These are phyloP conservation scores for Phylloporus rhodoxanthus DNA, from an alignment of 768 basidiomycete species.

Conservation along the genomic window DNA sequence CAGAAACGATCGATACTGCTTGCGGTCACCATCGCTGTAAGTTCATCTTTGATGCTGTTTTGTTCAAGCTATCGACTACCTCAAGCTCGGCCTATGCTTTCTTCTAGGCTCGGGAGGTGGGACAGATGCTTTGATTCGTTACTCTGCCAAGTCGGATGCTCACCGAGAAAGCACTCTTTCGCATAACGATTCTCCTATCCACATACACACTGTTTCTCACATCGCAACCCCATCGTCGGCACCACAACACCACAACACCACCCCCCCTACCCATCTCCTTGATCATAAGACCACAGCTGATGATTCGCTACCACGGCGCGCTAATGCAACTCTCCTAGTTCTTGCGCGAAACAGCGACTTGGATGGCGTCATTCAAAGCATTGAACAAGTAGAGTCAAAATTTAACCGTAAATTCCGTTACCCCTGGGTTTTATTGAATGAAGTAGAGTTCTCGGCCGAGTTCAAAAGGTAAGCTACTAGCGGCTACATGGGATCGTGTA, in stretches of 20 bases:
- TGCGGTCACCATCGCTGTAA: conserved; percentile 23
- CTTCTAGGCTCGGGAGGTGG: conserved; percentile 13
- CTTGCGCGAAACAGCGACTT: conserved; percentile 48
- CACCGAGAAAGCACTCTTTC: not conserved
- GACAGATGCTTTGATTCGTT: not conserved
- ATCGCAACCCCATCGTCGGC: not conserved
- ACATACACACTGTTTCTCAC: not conserved
- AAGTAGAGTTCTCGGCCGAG: conserved; percentile 48
- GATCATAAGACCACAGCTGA: not conserved
- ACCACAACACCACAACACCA: not conserved
- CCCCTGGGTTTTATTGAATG: conserved; percentile 62
- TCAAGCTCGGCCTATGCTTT: conserved; percentile 19
- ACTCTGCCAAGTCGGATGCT: conserved; percentile 1
- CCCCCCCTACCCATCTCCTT: conserved; percentile 2
- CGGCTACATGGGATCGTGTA: not conserved
- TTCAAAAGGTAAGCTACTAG: conserved; percentile 40
- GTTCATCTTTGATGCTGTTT: not conserved
- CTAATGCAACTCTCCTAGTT: conserved; percentile 57
- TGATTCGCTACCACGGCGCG: conserved; percentile 21
- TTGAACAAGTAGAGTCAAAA: conserved; percentile 50
- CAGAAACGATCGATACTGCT: conserved; percentile 28
- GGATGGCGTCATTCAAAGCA: conserved; percentile 39
- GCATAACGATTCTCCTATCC: not conserved
- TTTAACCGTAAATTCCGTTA: conserved; percentile 57
- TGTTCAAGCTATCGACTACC: not conserved